Base-by-base conservation (phyloP, 225 moss, liverwort and hornwort genomes). In the Physcomitrellopsis africana region DNA sequence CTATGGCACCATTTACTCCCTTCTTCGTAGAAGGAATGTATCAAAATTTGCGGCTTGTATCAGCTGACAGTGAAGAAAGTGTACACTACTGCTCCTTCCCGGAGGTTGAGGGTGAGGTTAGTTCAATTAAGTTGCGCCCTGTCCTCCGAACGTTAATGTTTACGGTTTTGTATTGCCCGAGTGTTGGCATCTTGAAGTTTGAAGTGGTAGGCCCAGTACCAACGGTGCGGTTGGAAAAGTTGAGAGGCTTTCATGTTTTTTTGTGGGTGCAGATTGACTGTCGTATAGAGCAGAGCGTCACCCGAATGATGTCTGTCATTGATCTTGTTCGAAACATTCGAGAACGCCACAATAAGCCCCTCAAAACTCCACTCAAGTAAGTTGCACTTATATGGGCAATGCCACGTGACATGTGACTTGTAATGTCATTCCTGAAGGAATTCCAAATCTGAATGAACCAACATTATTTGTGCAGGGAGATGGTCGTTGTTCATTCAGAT, bases 1-100 rank as follows among this genome's bases (percentile, higher is more conserved):
- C 90, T 58, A 97, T 97, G 97, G 87, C 90, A 76, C 97, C 97
- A 68, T 97, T 97, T 52, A 97, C 97, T 61, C 97, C 97, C 43
- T 97, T 94, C 77, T 97, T 97, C 76, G 89, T 91, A 8, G 97
- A 97, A 60, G 76, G 83, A 52, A 87, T 97, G 75, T 97, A 97
- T 72, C 97, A 94, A 79, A 97, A 97, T 77, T 80, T 97, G 61
- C 91, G 93, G 6, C 92, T 84, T 78, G 90, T 90, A 5, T 54
- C 76, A 63, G 73, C 90, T 27, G 84, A 76, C 27, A 72, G 87
- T 45, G 88, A 89, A 70, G 94, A 97, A 73, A 93, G 97, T 62
- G 83, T 97, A 32, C 97, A 97, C 73, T 97, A 84, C 67, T 97
- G 97, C 82, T 81, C 83, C 52, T 97, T 94, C 66, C 97, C 97